Evolutionary conservation across 371 early-diverging fungal genomes (phyloP).

Genomic region (Chytridium lagenaria): DNA sequence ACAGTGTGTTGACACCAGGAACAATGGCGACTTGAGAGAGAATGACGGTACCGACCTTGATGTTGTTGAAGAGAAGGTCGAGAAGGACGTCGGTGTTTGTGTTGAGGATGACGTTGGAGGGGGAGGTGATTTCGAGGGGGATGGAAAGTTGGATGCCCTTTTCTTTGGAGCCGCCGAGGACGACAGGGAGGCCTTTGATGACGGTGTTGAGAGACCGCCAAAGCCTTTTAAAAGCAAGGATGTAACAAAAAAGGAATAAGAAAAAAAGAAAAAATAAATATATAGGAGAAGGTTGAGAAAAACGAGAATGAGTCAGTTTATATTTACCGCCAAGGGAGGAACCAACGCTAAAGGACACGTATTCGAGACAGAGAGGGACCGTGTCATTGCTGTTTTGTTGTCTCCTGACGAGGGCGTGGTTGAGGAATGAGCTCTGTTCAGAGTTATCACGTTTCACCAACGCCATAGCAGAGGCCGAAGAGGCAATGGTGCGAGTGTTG

Average conservation of each 20-base stretch:
- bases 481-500: background rate
- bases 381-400: too few relatives aligned
- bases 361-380: background rate
- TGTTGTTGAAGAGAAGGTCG: constrained; percentile 18
- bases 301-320: background rate
- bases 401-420: too few relatives aligned
- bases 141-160: constrained; percentile 19
- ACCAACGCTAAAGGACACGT: background rate
- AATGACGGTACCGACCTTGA: constrained; percentile 7
- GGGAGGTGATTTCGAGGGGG: constrained; percentile 4
- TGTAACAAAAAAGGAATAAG: too few relatives aligned
- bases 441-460: too few relatives aligned
- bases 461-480: background rate
- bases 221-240: constrained; percentile 16
- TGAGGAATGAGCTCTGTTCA: too few relatives aligned
- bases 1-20: constrained; percentile 11
- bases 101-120: constrained; percentile 23
- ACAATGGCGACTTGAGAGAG: constrained; percentile 11
- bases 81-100: constrained; percentile 18
- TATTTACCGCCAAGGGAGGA: constrained; percentile 9
- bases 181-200: constrained; percentile 16
- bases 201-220: constrained; percentile 14
- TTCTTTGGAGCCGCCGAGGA: constrained; percentile 4
- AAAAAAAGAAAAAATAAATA: too few relatives aligned
- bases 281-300: background rate